These are phyloP conservation scores for Vitis hybrid DNA, from an alignment of 177 flowering plant species.

Conservation along the genomic window DNA sequence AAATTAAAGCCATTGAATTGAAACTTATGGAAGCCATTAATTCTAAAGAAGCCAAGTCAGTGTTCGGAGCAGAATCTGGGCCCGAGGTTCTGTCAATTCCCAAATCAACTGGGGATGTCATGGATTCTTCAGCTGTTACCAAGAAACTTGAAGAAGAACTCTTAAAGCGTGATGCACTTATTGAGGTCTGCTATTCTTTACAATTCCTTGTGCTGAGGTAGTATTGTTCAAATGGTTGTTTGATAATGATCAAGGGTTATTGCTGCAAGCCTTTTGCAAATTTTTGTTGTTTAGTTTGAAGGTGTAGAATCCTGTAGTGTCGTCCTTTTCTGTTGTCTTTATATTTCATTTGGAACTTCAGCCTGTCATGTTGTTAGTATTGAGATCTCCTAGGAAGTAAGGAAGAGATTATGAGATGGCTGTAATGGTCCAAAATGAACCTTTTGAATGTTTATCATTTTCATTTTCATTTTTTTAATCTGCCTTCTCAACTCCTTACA, in stretches of 20 bases:
- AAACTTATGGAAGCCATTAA: constrained; percentile 60
- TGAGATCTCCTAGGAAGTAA: background rate
- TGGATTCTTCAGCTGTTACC: constrained; percentile 66
- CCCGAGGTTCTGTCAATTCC: constrained; percentile 31
- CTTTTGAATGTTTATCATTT: background rate
- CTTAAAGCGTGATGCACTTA: constrained; percentile 85
- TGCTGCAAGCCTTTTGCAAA: background rate
- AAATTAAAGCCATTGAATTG: constrained; percentile 57
- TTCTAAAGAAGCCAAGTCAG: constrained; percentile 41
- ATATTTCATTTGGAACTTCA: background rate
- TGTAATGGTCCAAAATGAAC: too few relatives aligned
- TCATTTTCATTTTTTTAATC: background rate
- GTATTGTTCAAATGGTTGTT: background rate
- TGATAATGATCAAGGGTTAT: background rate
- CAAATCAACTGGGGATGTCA: constrained; percentile 41
- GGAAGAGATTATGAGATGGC: background rate
- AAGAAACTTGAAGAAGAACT: constrained; percentile 96
- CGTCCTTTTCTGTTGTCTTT: background rate
- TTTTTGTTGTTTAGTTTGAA: background rate
- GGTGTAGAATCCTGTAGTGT: background rate
- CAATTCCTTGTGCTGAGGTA: background rate
- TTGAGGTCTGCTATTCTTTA: constrained; percentile 58
- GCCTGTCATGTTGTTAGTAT: background rate
- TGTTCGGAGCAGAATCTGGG: constrained; percentile 38
- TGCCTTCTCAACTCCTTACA: background rate